phyloP scores from a whole-genome alignment of 805 yeast genomes.

The Candida pseudoglaebosa region DNA sequence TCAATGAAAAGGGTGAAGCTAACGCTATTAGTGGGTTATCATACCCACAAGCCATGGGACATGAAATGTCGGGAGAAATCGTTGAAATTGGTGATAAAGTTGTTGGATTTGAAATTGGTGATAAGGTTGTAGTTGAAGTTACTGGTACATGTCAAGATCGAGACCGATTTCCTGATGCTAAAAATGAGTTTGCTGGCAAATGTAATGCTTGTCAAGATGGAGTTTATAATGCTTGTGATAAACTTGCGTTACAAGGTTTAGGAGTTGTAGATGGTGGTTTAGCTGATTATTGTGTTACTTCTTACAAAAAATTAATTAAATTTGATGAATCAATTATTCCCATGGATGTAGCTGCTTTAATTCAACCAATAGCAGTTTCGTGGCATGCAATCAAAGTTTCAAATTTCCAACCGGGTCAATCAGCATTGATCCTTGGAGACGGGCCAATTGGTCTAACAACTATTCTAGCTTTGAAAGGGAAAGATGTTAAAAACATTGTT shows the following conservation, averaged over 20 bases:
- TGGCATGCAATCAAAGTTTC: slow-evolving; percentile 55
- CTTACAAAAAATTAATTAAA: slow-evolving; percentile 35
- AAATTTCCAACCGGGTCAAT: slow-evolving; percentile 36
- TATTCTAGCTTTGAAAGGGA: slow-evolving; percentile 49
- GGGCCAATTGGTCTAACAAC: slow-evolving; percentile 64
- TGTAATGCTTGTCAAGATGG: slow-evolving; percentile 52
- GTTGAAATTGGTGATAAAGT: slow-evolving; percentile 56
- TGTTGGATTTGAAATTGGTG: slow-evolving; percentile 53
- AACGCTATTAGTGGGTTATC: slow-evolving; percentile 47
- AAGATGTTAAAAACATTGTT: slow-evolving; percentile 37
- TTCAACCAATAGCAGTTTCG: slow-evolving; percentile 56
- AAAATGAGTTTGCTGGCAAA: slow-evolving; percentile 16
- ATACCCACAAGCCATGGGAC: slow-evolving; percentile 49
- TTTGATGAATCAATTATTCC: slow-evolving; percentile 40
- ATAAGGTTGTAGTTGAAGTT: slow-evolving; percentile 63
- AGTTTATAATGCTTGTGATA: slow-evolving; percentile 48
- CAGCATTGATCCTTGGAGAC: slow-evolving; percentile 55
- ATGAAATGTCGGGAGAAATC: slow-evolving; percentile 63
- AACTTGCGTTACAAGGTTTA: slow-evolving; percentile 50
- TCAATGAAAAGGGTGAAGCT: slow-evolving; percentile 36
- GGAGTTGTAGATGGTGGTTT: slow-evolving; percentile 57
- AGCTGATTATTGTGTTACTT: slow-evolving; percentile 44
- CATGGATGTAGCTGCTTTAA: slow-evolving; percentile 46
- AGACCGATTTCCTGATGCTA: slow-evolving; percentile 32
- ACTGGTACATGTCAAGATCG: slow-evolving; percentile 55